phyloP scores from a whole-genome alignment of 2,329 filamentous ascomycete species.

The Colletotrichum noveboracense region DNA sequence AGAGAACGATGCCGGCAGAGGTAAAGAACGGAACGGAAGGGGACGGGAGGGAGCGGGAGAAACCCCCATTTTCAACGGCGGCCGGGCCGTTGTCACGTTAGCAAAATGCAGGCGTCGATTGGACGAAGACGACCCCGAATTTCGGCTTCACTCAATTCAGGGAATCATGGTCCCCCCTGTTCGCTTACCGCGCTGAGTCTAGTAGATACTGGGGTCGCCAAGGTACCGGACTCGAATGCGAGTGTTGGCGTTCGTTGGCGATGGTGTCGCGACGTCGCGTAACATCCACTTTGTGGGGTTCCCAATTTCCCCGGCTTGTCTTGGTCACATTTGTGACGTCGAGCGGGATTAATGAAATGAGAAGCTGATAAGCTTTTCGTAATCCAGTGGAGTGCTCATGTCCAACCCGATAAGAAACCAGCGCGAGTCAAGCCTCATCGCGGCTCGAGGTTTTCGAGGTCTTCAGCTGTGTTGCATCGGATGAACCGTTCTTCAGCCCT shows the following conservation, averaged over 20 bases:
- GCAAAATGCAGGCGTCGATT: background rate
- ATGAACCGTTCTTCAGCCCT: slow-evolving; percentile 2
- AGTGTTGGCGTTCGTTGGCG: background rate
- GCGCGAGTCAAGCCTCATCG: background rate
- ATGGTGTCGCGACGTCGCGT: slow-evolving; percentile 15
- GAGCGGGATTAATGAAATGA: slow-evolving; percentile 14
- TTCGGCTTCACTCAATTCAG: background rate
- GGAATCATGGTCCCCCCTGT: background rate
- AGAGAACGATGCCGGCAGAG: background rate
- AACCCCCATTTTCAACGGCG: background rate
- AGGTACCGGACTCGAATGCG: background rate
- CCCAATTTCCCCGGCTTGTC: slow-evolving; percentile 4
- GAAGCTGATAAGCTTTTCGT: background rate
- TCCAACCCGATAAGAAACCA: background rate
- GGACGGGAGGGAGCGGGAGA: background rate
- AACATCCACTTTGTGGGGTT: slow-evolving; percentile 19
- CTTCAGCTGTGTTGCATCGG: background rate
- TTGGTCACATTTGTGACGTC: slow-evolving; percentile 3
- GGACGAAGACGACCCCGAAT: background rate
- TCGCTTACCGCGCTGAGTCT: slow-evolving; percentile 10
- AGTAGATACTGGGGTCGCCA: background rate
- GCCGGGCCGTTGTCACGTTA: slow-evolving; percentile 7
- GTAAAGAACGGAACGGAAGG: slow-evolving; percentile 4
- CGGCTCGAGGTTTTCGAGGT: background rate
- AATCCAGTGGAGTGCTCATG: background rate